Conservation (phyloP, 257 asterid genomes). For the Buddleja alternifolia region DNA sequence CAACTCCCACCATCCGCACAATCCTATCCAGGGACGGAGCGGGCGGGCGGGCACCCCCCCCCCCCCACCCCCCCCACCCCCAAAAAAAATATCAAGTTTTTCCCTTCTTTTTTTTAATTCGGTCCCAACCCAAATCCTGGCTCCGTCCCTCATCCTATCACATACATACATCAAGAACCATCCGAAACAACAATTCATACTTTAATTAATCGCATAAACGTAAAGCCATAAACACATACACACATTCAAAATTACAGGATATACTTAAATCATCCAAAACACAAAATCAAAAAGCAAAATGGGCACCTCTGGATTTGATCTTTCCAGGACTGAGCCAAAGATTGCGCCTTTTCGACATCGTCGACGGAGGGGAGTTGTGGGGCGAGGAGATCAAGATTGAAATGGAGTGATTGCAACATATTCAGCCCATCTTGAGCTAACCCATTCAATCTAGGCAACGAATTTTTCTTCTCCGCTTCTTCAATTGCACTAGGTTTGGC, state of each 20-base stretch:
- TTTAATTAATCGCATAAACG: background rate
- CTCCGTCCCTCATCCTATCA: too few relatives aligned
- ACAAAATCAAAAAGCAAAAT: background rate
- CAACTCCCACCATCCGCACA: background rate
- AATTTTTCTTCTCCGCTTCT: slow-evolving; percentile 51
- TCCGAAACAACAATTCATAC: background rate
- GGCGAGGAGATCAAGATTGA: slow-evolving; percentile 87
- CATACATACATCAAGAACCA: background rate
- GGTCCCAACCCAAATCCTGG: too few relatives aligned
- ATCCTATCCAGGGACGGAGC: too few relatives aligned
- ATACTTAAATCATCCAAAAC: background rate
- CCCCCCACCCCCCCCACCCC: too few relatives aligned
- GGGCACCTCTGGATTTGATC: slow-evolving; percentile 66
- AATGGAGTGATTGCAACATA: slow-evolving; percentile 71
- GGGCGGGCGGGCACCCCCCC: too few relatives aligned
- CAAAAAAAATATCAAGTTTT: too few relatives aligned
- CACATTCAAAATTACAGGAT: slow-evolving; percentile 6
- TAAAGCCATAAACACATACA: background rate
- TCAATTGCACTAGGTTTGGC: slow-evolving; percentile 30
- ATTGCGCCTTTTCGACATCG: slow-evolving; percentile 65
- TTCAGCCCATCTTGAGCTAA: slow-evolving; percentile 83
- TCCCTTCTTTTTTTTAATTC: too few relatives aligned
- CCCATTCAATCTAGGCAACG: slow-evolving; percentile 88
- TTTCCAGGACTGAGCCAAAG: slow-evolving; percentile 74
- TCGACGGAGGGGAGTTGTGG: slow-evolving; percentile 76